phyloP scores from a whole-genome alignment of 177 flowering plant species.

The Vitis hybrid region DNA sequence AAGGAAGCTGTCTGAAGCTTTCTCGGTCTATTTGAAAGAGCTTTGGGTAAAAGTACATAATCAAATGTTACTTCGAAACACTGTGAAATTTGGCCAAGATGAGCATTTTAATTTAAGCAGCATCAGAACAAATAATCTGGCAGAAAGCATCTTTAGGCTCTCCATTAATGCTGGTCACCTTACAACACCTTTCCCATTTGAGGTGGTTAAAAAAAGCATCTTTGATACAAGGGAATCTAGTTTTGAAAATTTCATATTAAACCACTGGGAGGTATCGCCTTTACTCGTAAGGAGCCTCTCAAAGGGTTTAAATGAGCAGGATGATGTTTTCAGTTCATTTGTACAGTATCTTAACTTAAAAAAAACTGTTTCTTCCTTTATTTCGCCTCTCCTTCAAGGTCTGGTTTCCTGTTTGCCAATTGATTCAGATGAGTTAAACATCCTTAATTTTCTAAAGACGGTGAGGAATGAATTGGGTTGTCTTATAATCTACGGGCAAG shows the following conservation, averaged over 20 bases:
- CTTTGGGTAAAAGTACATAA: conserved; percentile 38
- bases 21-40: conserved; percentile 34
- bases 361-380: conserved; percentile 23
- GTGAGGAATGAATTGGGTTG: conserved; percentile 47
- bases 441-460: conserved; percentile 50
- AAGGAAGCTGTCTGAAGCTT: conserved; percentile 23
- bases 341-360: conserved; percentile 22
- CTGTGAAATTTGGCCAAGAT: conserved; percentile 9
- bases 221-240: conserved; percentile 34
- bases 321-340: conserved; percentile 35
- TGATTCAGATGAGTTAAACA: conserved; percentile 64
- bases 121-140: conserved; percentile 34
- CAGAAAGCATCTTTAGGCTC: conserved; percentile 72
- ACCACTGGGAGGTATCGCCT: conserved; percentile 63
- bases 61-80: conserved; percentile 20
- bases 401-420: conserved; percentile 69
- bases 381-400: conserved; percentile 41
- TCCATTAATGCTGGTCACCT: conserved; percentile 27
- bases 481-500: conserved; percentile 62
- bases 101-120: conserved; percentile 16
- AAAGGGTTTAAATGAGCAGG: conserved; percentile 15
- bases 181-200: conserved; percentile 12
- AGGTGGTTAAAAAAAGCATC: conserved; percentile 33
- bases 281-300: conserved; percentile 29
- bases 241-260: conserved; percentile 45